Evolutionary conservation across 2,329 filamentous ascomycete species (phyloP).

Genomic region (Trichoderma gracile): DNA sequence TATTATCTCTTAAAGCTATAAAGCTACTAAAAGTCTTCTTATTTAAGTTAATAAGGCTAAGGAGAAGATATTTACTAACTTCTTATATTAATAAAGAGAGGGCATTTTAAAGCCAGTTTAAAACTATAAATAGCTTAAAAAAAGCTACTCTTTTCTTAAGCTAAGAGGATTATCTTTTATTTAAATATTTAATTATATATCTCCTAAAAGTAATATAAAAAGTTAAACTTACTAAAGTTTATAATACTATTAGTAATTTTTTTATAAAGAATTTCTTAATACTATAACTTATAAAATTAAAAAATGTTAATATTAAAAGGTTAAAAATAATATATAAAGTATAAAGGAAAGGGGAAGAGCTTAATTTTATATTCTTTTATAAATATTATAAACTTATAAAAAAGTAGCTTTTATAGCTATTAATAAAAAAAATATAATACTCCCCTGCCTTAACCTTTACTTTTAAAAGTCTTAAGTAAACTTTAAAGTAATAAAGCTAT

Average conservation of each 20-base stretch:
- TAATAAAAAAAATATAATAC: neutral
- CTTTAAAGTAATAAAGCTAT: constrained; percentile 6
- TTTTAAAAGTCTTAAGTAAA: neutral
- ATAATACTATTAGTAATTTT: too few relatives aligned
- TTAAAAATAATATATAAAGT: neutral
- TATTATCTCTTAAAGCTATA: too few relatives aligned
- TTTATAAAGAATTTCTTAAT: too few relatives aligned
- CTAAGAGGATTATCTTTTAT: neutral
- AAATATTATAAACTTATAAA: neutral
- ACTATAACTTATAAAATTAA: too few relatives aligned
- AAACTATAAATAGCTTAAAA: neutral
- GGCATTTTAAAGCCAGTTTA: neutral
- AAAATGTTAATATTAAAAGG: constrained; percentile 3
- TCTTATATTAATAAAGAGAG: neutral
- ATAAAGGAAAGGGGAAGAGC: neutral
- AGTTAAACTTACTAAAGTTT: too few relatives aligned
- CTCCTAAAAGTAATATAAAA: too few relatives aligned
- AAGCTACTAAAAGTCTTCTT: too few relatives aligned
- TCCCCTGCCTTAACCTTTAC: neutral
- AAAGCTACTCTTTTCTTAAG: neutral
- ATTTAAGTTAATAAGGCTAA: neutral
- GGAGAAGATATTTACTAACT: neutral
- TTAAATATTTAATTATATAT: too few relatives aligned
- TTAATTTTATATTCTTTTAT: constrained; percentile 15
- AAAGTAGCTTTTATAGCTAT: constrained; percentile 7